Conservation (phyloP, 202 grass and related monocot genomes). For the Musa balbisiana region DNA sequence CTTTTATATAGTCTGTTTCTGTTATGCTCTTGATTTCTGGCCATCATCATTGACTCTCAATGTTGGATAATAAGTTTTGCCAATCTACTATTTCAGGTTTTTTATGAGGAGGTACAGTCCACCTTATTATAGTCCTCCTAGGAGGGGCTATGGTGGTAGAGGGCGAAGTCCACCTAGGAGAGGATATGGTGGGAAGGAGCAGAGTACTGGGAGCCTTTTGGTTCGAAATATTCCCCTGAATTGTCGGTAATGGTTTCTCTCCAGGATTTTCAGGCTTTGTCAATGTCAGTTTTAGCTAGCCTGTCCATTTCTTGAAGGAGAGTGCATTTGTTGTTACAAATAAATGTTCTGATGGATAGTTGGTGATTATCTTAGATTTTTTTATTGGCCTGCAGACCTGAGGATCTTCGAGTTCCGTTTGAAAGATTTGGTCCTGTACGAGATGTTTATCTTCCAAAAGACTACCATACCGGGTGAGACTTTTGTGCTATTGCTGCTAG, state of each 20-base stretch:
- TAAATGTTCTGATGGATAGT: constrained; percentile 2
- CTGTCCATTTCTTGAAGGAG: background rate
- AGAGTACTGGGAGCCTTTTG: constrained; percentile 59
- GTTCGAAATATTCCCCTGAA: constrained; percentile 92
- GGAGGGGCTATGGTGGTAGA: constrained; percentile 53
- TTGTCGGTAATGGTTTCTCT: constrained; percentile 41
- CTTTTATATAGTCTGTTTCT: background rate
- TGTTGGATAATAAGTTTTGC: background rate
- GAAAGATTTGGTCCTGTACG: constrained; percentile 2
- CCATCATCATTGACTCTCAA: background rate
- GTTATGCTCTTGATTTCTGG: background rate
- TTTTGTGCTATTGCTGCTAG: constrained; percentile 7
- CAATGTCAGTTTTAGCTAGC: background rate
- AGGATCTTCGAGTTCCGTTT: constrained; percentile 1
- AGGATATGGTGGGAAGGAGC: constrained; percentile 46
- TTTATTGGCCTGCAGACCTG: background rate
- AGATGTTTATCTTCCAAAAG: constrained; percentile 1
- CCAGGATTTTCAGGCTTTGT: too few species aligned
- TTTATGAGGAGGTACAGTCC: constrained; percentile 20
- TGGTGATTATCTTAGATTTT: too few species aligned
- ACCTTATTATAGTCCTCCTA: constrained; percentile 22
- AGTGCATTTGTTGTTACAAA: background rate
- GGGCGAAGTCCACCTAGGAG: constrained; percentile 47
- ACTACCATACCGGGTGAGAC: constrained; percentile 13
- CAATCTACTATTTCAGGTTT: background rate